These are phyloP conservation scores for Cordyceps cicadae DNA, from an alignment of 2,329 filamentous ascomycete genomes.

Conservation along the genomic window DNA sequence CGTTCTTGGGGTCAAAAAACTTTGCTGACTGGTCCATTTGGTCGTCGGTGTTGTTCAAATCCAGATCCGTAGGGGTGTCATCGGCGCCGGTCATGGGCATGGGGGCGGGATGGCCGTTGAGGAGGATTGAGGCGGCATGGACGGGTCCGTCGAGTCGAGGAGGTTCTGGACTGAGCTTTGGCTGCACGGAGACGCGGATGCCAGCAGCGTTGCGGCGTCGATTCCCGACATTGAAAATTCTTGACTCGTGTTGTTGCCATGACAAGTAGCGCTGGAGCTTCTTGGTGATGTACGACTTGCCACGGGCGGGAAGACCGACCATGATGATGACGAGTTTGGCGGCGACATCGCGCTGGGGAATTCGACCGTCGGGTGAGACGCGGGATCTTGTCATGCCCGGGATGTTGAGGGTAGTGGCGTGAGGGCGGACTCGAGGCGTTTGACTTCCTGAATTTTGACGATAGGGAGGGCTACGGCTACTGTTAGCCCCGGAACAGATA, in stretches of 20 bases:
- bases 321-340: slow-evolving; percentile 97
- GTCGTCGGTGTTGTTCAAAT: slow-evolving; percentile 23
- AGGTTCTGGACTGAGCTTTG: slow-evolving; percentile 27
- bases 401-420: slow-evolving; percentile 93
- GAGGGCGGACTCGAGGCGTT: slow-evolving; percentile 69
- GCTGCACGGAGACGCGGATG: slow-evolving; percentile 29
- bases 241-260: slow-evolving; percentile 93
- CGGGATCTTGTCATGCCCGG: slow-evolving; percentile 92
- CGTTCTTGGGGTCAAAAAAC: slow-evolving; percentile 91
- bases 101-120: slow-evolving; percentile 43
- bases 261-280: slow-evolving; percentile 92
- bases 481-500: background rate
- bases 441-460: slow-evolving; percentile 67
- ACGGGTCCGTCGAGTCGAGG: slow-evolving; percentile 36
- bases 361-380: slow-evolving; percentile 90
- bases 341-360: slow-evolving; percentile 86
- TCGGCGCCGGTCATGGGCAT: slow-evolving; percentile 21
- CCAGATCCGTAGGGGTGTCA: slow-evolving; percentile 31
- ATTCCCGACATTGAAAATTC: slow-evolving; percentile 96
- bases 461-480: slow-evolving; percentile 48
- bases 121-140: slow-evolving; percentile 48
- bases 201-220: slow-evolving; percentile 73
- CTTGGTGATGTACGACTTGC: slow-evolving; percentile 98
- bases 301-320: slow-evolving; percentile 89
- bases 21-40: slow-evolving; percentile 74